Evolutionary conservation across 108 stramenopile species (phyloP).

Genomic region (Nitzschia sp.): DNA sequence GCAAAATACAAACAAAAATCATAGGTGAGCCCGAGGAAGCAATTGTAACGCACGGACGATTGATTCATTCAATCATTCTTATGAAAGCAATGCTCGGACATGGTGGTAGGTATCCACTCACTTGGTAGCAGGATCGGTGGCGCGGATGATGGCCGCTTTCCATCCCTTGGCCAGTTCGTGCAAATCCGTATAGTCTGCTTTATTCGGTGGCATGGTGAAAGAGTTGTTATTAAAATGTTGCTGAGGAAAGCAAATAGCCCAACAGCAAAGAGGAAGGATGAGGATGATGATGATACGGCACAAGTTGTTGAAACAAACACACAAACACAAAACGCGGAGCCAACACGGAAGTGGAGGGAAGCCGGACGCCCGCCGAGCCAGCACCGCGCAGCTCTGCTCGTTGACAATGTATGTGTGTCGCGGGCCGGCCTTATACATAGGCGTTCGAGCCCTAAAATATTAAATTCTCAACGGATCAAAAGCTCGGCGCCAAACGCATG

Average conservation of each 20-base stretch:
- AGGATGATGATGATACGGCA: neutral
- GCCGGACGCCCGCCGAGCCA: too few relatives aligned
- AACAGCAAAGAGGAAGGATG: neutral
- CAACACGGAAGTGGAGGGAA: too few relatives aligned
- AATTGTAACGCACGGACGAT: neutral
- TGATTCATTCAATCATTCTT: neutral
- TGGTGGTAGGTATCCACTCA: constrained; percentile 10
- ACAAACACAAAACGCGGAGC: too few relatives aligned
- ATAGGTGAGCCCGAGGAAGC: neutral
- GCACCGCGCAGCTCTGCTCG: too few relatives aligned
- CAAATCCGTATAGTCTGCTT: constrained; percentile 62
- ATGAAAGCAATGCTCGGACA: neutral
- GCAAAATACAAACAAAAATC: too few relatives aligned
- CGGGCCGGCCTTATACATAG: too few relatives aligned
- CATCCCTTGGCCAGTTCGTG: constrained; percentile 89
- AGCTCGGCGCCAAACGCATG: too few relatives aligned
- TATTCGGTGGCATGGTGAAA: constrained; percentile 15
- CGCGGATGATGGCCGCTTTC: constrained; percentile 83
- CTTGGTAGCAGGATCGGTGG: constrained; percentile 78
- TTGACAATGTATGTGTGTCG: too few relatives aligned
- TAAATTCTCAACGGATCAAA: too few relatives aligned
- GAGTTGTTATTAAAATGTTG: neutral
- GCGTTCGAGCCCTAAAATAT: too few relatives aligned
- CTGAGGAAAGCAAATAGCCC: neutral
- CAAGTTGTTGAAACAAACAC: too few relatives aligned